These are phyloP conservation scores for Pseudevernia furfuracea DNA, from an alignment of 495 filamentous ascomycete species.

Conservation along the genomic window DNA sequence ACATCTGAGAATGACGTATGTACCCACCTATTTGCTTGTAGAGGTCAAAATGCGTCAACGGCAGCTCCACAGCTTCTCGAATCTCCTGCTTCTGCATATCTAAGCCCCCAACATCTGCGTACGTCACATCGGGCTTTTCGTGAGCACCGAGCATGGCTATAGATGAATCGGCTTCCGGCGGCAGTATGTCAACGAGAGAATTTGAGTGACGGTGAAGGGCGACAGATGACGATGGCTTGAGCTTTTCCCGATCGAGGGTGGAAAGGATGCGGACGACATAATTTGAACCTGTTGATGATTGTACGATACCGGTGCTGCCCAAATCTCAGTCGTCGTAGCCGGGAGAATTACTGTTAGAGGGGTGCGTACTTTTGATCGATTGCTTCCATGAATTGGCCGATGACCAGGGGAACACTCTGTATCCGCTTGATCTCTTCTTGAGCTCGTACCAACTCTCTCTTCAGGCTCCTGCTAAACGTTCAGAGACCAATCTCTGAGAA, in stretches of 20 bases:
- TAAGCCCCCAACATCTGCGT: conserved; percentile 92
- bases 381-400: conserved; percentile 99
- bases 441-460: conserved; percentile 91
- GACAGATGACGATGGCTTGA: conserved; percentile 96
- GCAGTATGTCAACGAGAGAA: conserved; percentile 94
- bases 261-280: conserved; percentile 98
- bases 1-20: neutral
- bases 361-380: conserved; percentile 90
- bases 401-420: conserved; percentile 94
- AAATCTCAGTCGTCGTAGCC: conserved; percentile 26
- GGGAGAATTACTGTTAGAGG: neutral
- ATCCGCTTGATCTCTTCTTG: conserved; percentile 99
- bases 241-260: conserved; percentile 92
- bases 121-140: conserved; percentile 97
- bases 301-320: conserved; percentile 88
- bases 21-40: conserved; percentile 84
- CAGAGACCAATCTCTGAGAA: conserved; percentile 3
- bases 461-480: conserved; percentile 62
- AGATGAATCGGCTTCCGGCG: conserved; percentile 93
- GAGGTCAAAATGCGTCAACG: conserved; percentile 92
- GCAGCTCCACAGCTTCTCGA: conserved; percentile 91
- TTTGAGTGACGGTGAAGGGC: conserved; percentile 97
- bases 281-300: conserved; percentile 95
- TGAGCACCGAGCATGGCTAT: conserved; percentile 95
- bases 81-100: conserved; percentile 99